Evolutionary conservation across 805 yeast species (phyloP), one percentile per base, ranked within the genome.

Genomic region (Saturnispora diversa): DNA sequence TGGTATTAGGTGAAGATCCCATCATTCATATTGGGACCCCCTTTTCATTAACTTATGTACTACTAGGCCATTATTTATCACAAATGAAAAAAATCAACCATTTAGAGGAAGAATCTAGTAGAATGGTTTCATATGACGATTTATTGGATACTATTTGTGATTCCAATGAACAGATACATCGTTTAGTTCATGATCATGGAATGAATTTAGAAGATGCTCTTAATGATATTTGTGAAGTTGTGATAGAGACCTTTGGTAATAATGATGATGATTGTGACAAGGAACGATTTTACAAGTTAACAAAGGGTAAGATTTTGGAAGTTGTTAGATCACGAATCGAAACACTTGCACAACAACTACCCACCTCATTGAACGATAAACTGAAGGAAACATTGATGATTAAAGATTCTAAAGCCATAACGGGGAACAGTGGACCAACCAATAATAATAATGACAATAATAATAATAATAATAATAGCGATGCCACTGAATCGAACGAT

Each of bases 281-380:
- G 22, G 73, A 69, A 32, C 33, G 42, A 2, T 73, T 68, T 44
- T 71, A 60, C 55, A 74, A 68, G 50, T 65, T 70, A 23, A 65
- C 74, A 1, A 43, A 55, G 3, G 51, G 48, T 1, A 69, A 64
- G 41, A 64, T 72, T 2, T 43, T 65, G 2, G 42, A 45, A 1
- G 72, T 57, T 46, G 51, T 80, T 7, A 53, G 62, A 11, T 31
- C 17, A 0, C 75, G 66, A 45, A 63, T 74, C 2, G 46, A 49
- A 0, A 50, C 50, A n/a, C 53, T 77, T 1, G 44, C 55, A 0
- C 23, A 36, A 0, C 49, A 55, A 8, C 65, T 76, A 41, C 76
- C 77, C 0, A 19, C 43, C 12, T 56, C 66, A 8, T 17, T 54
- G 4, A 34, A 44, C 12, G 32, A 40, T 2, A 26, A 40, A 10